These are phyloP conservation scores for Paramecium sonneborni DNA, from an alignment of 73 alveolate genomes.

Conservation along the genomic window DNA sequence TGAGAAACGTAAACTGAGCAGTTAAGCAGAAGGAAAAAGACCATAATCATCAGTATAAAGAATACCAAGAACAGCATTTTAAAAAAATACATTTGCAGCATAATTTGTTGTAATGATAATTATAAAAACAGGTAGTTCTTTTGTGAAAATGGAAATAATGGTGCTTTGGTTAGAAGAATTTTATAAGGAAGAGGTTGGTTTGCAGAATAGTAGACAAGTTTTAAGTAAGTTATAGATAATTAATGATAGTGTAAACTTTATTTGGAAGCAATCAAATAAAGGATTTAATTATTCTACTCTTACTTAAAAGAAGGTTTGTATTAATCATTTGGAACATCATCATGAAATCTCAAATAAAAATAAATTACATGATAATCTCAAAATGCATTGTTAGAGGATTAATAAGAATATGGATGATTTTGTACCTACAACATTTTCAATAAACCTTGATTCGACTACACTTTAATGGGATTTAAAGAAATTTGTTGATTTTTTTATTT, in stretches of 20 bases:
- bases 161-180: constrained; percentile 19
- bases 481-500: constrained; percentile 29
- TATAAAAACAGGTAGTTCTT: neutral
- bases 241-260: neutral
- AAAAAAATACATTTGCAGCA: neutral
- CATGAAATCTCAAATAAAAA: constrained; percentile 22
- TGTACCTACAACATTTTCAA: constrained; percentile 27
- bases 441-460: constrained; percentile 22
- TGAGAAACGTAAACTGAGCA: constrained; percentile 28
- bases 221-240: constrained; percentile 7
- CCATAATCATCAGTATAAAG: constrained; percentile 3
- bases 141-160: constrained; percentile 56
- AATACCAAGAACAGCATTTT: constrained; percentile 33
- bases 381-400: constrained; percentile 2
- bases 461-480: constrained; percentile 23
- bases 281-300: constrained; percentile 34
- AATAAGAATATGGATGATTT: constrained; percentile 43
- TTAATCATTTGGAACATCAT: constrained; percentile 49
- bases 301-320: neutral
- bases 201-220: constrained; percentile 27
- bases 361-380: constrained; percentile 31
- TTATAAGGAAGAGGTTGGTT: constrained; percentile 50
- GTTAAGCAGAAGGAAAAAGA: neutral
- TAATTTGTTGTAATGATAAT: neutral
- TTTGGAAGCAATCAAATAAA: constrained; percentile 16